Evolutionary conservation across 371 early-diverging fungal species (phyloP).

Genomic region (Mucor velutinosus): DNA sequence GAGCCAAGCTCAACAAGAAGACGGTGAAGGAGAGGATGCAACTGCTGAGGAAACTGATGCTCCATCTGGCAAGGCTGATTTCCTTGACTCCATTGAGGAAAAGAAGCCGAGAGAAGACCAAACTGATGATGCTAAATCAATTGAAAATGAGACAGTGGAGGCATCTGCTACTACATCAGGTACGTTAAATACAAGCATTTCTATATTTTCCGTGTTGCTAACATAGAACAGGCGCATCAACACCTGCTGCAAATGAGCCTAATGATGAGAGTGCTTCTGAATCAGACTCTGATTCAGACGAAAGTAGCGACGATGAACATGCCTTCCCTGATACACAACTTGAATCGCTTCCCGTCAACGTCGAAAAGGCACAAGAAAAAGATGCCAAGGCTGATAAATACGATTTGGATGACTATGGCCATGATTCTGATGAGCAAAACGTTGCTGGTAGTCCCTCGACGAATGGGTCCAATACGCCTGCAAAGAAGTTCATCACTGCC

Average conservation of each 20-base stretch:
- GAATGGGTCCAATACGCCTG: neutral
- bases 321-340: conserved; percentile 69
- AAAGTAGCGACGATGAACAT: conserved; percentile 41
- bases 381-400: conserved; percentile 59
- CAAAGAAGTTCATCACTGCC: conserved; percentile 65
- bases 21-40: neutral
- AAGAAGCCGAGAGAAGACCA: neutral
- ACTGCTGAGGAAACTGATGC: neutral
- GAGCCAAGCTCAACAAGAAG: conserved; percentile 9
- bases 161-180: conserved; percentile 3
- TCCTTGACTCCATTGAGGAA: conserved; percentile 14
- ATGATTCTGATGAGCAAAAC: conserved; percentile 54
- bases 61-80: neutral
- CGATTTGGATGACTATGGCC: conserved; percentile 69
- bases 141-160: neutral
- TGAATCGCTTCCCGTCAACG: conserved; percentile 17
- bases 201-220: neutral
- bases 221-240: neutral
- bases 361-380: neutral
- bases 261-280: conserved; percentile 7
- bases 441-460: neutral
- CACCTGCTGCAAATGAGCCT: neutral
- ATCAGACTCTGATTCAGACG: conserved; percentile 34
- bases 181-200: neutral
- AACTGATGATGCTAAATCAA: conserved; percentile 4